A percentile compares a stretch with the other conserved stretches of the same genome.
phyloP scores from a whole-genome alignment of 1,284 basidiomycete genomes.

The Filobasidium uniguttulatum region DNA sequence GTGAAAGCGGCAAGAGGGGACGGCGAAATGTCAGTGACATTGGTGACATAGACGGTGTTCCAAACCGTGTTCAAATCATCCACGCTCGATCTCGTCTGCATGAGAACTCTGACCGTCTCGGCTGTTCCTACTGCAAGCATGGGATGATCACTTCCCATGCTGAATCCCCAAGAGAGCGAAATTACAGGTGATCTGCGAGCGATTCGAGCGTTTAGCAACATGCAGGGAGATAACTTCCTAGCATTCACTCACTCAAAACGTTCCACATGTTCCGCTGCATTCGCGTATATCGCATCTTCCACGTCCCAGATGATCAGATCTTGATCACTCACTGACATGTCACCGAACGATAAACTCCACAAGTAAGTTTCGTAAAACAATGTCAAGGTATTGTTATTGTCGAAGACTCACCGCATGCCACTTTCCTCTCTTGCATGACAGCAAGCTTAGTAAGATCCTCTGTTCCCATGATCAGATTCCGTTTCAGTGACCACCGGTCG shows the following conservation, averaged over 20 bases:
- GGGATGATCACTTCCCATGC: neutral
- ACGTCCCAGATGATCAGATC: constrained; percentile 1
- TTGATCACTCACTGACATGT: neutral
- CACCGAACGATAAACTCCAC: too few relatives aligned
- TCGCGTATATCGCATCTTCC: neutral
- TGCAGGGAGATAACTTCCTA: neutral
- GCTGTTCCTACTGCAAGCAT: neutral
- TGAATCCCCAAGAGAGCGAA: neutral
- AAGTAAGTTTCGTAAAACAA: neutral
- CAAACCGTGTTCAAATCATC: neutral
- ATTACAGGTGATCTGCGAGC: neutral
- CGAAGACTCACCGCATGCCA: constrained; percentile 1
- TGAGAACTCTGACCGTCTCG: neutral
- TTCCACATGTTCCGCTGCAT: constrained; percentile 1
- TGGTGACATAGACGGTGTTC: neutral
- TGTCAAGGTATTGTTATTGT: too few relatives aligned
- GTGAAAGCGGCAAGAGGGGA: neutral
- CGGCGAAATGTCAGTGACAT: neutral
- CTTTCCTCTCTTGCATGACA: neutral
- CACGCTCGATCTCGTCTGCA: neutral
- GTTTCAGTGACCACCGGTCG: neutral
- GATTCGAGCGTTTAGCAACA: neutral
- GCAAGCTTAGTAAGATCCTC: neutral
- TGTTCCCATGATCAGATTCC: neutral
- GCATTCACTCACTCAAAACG: neutral